phyloP scores from a whole-genome alignment of 495 filamentous ascomycete genomes.

The Barbatosphaeria neglecta region DNA sequence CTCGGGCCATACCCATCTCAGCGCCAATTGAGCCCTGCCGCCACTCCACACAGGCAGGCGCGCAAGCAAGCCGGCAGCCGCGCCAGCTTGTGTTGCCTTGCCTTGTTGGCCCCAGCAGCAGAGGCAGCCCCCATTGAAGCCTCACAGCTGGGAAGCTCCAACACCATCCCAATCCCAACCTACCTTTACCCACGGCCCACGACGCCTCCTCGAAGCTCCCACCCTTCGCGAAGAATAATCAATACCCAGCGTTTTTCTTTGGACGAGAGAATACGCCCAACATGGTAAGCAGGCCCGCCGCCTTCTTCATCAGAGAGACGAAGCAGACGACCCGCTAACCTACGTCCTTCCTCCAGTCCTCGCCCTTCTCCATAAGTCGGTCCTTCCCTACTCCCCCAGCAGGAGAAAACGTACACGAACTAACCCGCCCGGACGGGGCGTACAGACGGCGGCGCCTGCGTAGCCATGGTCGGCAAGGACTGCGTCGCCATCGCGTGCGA shows the following conservation, averaged over 20 bases:
- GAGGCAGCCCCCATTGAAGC: constrained; percentile 8
- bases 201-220: not conserved
- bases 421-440: not conserved
- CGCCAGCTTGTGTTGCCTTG: constrained; percentile 33
- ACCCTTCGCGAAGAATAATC: too few relatives aligned
- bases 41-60: too few relatives aligned
- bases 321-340: constrained; percentile 7
- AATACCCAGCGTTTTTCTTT: not conserved
- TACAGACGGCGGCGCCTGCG: constrained; percentile 86
- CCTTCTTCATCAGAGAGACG: not conserved
- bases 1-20: not conserved
- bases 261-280: not conserved
- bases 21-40: too few relatives aligned
- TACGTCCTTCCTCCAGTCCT: constrained; percentile 35
- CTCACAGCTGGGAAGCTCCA: constrained; percentile 2
- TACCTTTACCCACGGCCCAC: not conserved
- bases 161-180: not conserved
- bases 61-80: constrained; percentile 17
- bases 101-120: constrained; percentile 9
- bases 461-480: constrained; percentile 98
- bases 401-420: not conserved
- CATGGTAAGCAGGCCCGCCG: constrained; percentile 10
- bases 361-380: constrained; percentile 85
- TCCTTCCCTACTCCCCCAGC: constrained; percentile 4
- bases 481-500: constrained; percentile 99